Evolutionary conservation across 78 protist species (phyloP), one percentile per base, ranked within the genome.

Genomic region (Diacronema lutheri): DNA sequence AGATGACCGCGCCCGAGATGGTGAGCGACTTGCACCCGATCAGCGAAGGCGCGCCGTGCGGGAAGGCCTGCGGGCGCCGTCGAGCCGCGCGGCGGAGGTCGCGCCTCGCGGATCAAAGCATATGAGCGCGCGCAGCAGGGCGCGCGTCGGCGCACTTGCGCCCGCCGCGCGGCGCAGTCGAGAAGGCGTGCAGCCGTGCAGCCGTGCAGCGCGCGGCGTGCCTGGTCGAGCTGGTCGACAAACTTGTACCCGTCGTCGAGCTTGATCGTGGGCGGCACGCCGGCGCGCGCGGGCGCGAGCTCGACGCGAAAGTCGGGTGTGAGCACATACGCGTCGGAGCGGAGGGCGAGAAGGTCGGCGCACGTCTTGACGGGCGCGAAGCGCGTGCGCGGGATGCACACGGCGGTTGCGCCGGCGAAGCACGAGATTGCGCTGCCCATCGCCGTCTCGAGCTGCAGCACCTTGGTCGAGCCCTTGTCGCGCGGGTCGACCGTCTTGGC

Each of bases 401-500:
- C 50, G 50, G 50, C 50, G 50, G 50, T 44, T 3, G 97, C 96
- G 31, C 58, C 58, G 41, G 12, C 29, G 85, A 98, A 98, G 88
- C 81, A 71, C 82, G 88, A 66, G 74, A 98, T 96, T 33, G 97
- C 98, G 14, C 98, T 90, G 29, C 99, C 99, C 55, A 88, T 89
- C 2, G 99, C 99, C 71, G 93, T 90, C 88, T 98, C 99, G 62
- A 98, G 93, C 90, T 98, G 99, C 41, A 97, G 57, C 38, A 98
- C 95, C 55, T 72, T 72, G 25, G 79, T 0, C 13, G 58, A 41
- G 16, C 0, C 19, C 79, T 71, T 71, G 57, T 71, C 79, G 58
- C 79, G 50, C 33, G 79, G 79, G 79, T 71, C 58, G 58, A 71
- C 79, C 55, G 79, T 71, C 79, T 46, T 62, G 55, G 93, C 94